A percentile compares a stretch with the other conserved stretches of the same genome.
Evolutionary conservation across 306 rosid species (phyloP).

Genomic region (Cotoneaster glaucophyllus): DNA sequence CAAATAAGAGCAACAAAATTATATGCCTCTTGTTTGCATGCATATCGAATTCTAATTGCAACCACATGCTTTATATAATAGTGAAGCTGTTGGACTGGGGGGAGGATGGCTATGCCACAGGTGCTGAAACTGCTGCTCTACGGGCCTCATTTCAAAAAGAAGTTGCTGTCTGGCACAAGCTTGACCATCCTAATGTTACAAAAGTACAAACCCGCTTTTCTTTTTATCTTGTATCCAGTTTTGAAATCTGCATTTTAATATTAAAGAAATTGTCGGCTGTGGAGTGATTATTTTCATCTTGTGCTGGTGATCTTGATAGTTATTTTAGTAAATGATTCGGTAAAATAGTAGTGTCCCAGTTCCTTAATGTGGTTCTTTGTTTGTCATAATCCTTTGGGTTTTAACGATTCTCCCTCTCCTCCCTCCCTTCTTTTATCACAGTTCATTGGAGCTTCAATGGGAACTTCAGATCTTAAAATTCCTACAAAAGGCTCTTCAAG

Average conservation of each 20-base stretch:
- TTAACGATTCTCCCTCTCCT: not conserved
- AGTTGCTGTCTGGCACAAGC: conserved; percentile 98
- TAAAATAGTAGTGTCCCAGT: not conserved
- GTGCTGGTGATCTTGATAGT: not conserved
- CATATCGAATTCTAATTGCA: conserved; percentile 22
- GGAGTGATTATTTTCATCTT: not conserved
- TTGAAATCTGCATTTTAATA: not conserved
- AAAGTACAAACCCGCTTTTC: conserved; percentile 40
- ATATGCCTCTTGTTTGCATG: not conserved
- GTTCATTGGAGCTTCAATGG: conserved; percentile 78
- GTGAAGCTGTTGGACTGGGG: conserved; percentile 99
- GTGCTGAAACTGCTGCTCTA: conserved; percentile 68
- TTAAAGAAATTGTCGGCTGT: not conserved
- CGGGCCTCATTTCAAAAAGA: conserved; percentile 92
- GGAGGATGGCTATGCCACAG: conserved; percentile 73
- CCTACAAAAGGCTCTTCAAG: conserved; percentile 42
- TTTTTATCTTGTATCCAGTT: conserved; percentile 11
- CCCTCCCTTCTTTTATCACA: conserved; percentile 17
- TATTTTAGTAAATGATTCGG: not conserved
- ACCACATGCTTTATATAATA: conserved; percentile 34
- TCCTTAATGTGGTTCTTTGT: not conserved
- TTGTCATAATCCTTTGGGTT: not conserved
- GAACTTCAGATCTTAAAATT: conserved; percentile 54
- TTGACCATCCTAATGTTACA: conserved; percentile 89
- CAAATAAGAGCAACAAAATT: not conserved